Conservation (phyloP, 345 rosid species). For the Heritiera fomes region DNA sequence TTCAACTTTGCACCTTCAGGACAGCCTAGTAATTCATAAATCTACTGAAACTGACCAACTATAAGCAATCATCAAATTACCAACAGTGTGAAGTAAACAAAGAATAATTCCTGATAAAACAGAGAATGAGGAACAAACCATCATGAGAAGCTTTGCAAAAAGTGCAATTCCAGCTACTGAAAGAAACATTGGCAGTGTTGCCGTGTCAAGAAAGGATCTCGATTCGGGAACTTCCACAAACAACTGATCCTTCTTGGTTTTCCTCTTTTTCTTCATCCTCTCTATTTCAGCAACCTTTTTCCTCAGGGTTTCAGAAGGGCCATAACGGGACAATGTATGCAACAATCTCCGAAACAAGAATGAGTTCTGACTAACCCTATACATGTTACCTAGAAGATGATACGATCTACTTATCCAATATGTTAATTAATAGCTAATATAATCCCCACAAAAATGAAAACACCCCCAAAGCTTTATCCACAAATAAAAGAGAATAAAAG, state of each 20-base stretch:
- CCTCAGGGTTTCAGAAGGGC: slow-evolving; percentile 60
- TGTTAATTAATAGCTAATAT: neutral
- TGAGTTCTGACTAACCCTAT: slow-evolving; percentile 37
- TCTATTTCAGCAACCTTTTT: slow-evolving; percentile 51
- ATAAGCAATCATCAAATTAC: neutral
- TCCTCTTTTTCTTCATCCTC: slow-evolving; percentile 50
- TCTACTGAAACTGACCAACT: neutral
- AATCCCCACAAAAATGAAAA: neutral
- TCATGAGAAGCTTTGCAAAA: slow-evolving; percentile 79
- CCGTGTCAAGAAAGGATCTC: slow-evolving; percentile 63
- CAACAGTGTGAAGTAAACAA: neutral
- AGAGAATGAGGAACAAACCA: slow-evolving; percentile 3
- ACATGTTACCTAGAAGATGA: neutral
- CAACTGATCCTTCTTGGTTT: slow-evolving; percentile 48
- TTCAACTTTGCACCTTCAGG: neutral
- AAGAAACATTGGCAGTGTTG: slow-evolving; percentile 75
- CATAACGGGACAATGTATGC: slow-evolving; percentile 41
- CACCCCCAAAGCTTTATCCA: neutral
- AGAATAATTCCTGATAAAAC: neutral
- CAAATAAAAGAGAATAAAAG: neutral
- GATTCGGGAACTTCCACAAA: slow-evolving; percentile 85
- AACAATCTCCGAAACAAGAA: slow-evolving; percentile 40
- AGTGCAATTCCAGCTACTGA: slow-evolving; percentile 66
- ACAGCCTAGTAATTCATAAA: neutral
- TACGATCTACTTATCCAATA: neutral